Percentiles rank a stretch among this genome's conserved stretches.
phyloP scores from a whole-genome alignment of 202 grass and related monocot species.

The Carex arenaria region DNA sequence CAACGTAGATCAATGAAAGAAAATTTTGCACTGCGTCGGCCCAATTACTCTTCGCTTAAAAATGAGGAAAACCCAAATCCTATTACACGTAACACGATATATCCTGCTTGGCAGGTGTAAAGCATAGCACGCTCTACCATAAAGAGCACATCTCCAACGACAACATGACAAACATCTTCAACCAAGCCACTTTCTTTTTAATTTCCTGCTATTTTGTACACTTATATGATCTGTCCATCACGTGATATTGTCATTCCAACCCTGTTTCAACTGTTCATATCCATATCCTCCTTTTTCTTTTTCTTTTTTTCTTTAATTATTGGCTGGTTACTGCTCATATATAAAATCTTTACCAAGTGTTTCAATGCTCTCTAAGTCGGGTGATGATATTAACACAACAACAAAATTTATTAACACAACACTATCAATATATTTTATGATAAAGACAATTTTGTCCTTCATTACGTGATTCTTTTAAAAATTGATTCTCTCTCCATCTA shows the following conservation, averaged over 20 bases:
- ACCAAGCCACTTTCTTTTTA: neutral
- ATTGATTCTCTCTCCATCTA: too few relatives aligned
- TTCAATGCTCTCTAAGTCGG: neutral
- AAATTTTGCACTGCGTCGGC: neutral
- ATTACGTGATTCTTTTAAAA: too few relatives aligned
- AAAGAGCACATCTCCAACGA: neutral
- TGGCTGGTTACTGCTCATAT: neutral
- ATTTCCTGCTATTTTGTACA: neutral
- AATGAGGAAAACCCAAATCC: too few relatives aligned
- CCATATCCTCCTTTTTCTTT: too few relatives aligned
- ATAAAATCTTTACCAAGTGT: neutral
- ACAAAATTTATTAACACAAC: too few relatives aligned
- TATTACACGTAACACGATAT: too few relatives aligned
- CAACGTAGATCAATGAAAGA: neutral
- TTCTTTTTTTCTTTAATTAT: neutral
- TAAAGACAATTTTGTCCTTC: too few relatives aligned
- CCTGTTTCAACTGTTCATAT: too few relatives aligned
- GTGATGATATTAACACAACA: too few relatives aligned
- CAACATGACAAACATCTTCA: conserved; percentile 9
- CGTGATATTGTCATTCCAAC: neutral
- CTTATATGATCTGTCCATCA: neutral
- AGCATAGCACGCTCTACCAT: neutral
- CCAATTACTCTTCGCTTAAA: neutral
- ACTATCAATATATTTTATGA: too few relatives aligned
- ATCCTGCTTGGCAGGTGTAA: neutral